Percentiles rank a stretch among this genome's conserved stretches.
Conservation (phyloP, 1,284 basidiomycete genomes). For the Moniliophthora roreri region DNA sequence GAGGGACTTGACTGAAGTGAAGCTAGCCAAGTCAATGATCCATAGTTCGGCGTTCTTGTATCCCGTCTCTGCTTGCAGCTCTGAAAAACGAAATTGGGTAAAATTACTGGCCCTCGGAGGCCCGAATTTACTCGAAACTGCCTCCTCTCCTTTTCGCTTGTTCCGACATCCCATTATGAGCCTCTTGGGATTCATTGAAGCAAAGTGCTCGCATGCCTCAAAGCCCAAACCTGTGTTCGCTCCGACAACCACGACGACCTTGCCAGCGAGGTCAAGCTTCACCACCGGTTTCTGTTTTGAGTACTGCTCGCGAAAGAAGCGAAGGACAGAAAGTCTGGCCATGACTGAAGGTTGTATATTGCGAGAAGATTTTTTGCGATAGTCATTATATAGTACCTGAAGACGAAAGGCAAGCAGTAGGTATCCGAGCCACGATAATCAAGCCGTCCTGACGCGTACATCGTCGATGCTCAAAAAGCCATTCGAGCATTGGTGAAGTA, state of each 20-base stretch:
- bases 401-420: too few species aligned
- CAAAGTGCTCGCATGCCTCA: constrained; percentile 32
- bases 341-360: too few species aligned
- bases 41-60: constrained; percentile 32
- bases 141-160: constrained; percentile 22
- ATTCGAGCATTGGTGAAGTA: too few species aligned
- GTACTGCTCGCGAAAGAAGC: not conserved
- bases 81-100: constrained; percentile 18
- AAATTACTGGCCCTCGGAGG: not conserved
- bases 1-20: constrained; percentile 37
- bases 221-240: constrained; percentile 34
- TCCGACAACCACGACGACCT: constrained; percentile 31
- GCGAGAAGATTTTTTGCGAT: too few species aligned
- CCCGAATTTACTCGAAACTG: constrained; percentile 21
- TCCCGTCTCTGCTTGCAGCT: constrained; percentile 30
- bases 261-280: constrained; percentile 25
- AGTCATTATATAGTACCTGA: too few species aligned
- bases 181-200: constrained; percentile 28
- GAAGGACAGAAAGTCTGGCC: too few species aligned
- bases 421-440: too few species aligned
- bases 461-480: too few species aligned
- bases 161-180: constrained; percentile 29
- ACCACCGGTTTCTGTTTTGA: constrained; percentile 11
- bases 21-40: constrained; percentile 36
- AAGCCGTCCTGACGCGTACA: too few species aligned